These are phyloP conservation scores for Stagonosporopsis rhizophila DNA, from an alignment of 2,329 filamentous ascomycete genomes.

Conservation along the genomic window DNA sequence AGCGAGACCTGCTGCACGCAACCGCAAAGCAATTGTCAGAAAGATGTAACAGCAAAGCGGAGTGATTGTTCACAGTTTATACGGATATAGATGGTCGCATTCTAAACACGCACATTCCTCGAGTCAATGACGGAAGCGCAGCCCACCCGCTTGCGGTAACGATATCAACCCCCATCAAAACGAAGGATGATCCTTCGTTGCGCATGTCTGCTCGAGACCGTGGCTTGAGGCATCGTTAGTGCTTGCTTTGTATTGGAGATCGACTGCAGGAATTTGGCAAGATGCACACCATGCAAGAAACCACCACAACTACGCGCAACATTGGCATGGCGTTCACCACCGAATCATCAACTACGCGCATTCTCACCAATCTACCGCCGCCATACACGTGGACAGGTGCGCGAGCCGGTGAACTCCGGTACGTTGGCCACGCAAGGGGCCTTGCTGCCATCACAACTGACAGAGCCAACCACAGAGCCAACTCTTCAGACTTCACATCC, in stretches of 20 bases:
- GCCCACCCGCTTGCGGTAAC: constrained; percentile 21
- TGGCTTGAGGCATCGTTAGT: not conserved
- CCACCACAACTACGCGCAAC: constrained; percentile 22
- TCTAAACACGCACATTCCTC: constrained; percentile 31
- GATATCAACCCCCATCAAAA: constrained; percentile 10
- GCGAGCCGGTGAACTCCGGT: constrained; percentile 30
- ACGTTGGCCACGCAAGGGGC: constrained; percentile 25
- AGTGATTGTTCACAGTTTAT: constrained; percentile 21
- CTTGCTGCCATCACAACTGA: not conserved
- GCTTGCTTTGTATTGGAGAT: not conserved
- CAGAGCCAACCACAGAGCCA: constrained; percentile 37
- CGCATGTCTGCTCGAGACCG: constrained; percentile 7
- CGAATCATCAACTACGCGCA: constrained; percentile 18
- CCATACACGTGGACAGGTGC: constrained; percentile 39
- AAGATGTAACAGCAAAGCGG: constrained; percentile 3
- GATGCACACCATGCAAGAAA: constrained; percentile 18
- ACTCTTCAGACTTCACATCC: constrained; percentile 51
- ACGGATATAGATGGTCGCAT: constrained; percentile 26
- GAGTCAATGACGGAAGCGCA: constrained; percentile 17
- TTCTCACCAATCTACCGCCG: constrained; percentile 40
- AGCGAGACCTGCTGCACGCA: constrained; percentile 25
- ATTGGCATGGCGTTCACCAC: constrained; percentile 20
- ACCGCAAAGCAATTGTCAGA: constrained; percentile 29
- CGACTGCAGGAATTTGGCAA: not conserved
- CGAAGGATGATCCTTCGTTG: not conserved